These are phyloP conservation scores for Lactarius vividus DNA, from an alignment of 768 basidiomycete species.

Conservation along the genomic window DNA sequence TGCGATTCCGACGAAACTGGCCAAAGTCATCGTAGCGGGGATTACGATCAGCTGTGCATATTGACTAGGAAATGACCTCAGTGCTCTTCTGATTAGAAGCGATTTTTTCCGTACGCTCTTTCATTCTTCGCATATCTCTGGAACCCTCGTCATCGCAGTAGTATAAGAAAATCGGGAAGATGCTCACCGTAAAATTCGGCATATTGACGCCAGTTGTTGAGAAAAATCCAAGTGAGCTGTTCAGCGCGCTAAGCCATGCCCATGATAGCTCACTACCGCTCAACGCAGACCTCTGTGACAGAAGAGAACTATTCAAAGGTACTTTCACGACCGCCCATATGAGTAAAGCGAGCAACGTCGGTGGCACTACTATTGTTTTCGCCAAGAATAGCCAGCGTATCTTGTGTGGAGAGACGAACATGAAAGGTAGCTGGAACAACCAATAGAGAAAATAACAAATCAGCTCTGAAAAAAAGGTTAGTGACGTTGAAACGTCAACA, in stretches of 20 bases:
- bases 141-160: background rate
- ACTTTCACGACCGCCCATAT: slow-evolving; percentile 54
- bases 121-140: slow-evolving; percentile 73
- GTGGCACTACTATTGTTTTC: slow-evolving; percentile 50
- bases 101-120: slow-evolving; percentile 45
- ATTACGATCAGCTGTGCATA: slow-evolving; percentile 74
- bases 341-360: slow-evolving; percentile 37
- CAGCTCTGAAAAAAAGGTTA: slow-evolving; percentile 43
- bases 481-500: background rate
- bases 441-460: slow-evolving; percentile 77
- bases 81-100: background rate
- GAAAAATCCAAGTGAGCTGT: slow-evolving; percentile 74
- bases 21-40: slow-evolving; percentile 70
- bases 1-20: slow-evolving; percentile 76
- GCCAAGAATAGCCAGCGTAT: slow-evolving; percentile 72
- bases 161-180: background rate
- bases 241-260: slow-evolving; percentile 77
- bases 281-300: slow-evolving; percentile 48
- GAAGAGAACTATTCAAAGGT: slow-evolving; percentile 57
- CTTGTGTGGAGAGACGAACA: slow-evolving; percentile 72
- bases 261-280: slow-evolving; percentile 57
- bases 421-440: slow-evolving; percentile 70
- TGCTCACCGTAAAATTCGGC: slow-evolving; percentile 71
- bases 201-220: slow-evolving; percentile 75
- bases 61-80: slow-evolving; percentile 44